Base-by-base conservation (phyloP, 805 yeast species). In the Candida suzukii region DNA sequence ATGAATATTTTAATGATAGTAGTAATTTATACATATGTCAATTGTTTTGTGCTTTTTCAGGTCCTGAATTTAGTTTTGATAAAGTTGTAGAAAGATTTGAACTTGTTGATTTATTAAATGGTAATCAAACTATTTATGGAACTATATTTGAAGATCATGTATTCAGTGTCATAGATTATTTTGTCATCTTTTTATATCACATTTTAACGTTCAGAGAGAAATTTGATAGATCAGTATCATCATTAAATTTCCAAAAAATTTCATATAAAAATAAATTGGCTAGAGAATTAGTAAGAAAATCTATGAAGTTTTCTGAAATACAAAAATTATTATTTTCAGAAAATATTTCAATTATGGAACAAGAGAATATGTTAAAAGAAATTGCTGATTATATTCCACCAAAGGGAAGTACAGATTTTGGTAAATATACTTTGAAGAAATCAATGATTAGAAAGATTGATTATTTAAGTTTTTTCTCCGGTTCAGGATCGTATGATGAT, bases 361-460 rank as follows among this genome's bases (percentile, higher is more conserved):
- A n/a, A n/a, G 83, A 77, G 46, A 58, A 56, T 3, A 61, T 64
- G 3, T 64, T 93, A 40, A 63, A 67, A 28, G 85, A 85, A 49
- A 66, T 80, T 24, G 70, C 87, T 1, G 69, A 61, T 4, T 85
- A 70, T 51, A 70, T 71, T 25, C 76, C 86, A 8, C 93, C 95
- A 4, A 67, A 70, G 18, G 86, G 86, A 3, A 59, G 80, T 33
- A 70, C 69, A 29, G 91, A 82, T 52, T 72, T 76, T 45, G 95
- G 95, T 19, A 71, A 73, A 36, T 85, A 81, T 56, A 63, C 74
- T 20, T 63, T 85, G 50, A 83, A 77, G 47, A 64, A 69, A 12
- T 58, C 63, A 2, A 46, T 64, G 9, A 71, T 64, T 46, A 58
- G 66, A 11, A 56, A 60, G 2, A 60, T 83, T 41, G 93, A 85